Evolutionary conservation across 2,329 filamentous ascomycete genomes (phyloP), one percentile per base, ranked within the genome.

Genomic region (Cladosporium sphaerospermum): DNA sequence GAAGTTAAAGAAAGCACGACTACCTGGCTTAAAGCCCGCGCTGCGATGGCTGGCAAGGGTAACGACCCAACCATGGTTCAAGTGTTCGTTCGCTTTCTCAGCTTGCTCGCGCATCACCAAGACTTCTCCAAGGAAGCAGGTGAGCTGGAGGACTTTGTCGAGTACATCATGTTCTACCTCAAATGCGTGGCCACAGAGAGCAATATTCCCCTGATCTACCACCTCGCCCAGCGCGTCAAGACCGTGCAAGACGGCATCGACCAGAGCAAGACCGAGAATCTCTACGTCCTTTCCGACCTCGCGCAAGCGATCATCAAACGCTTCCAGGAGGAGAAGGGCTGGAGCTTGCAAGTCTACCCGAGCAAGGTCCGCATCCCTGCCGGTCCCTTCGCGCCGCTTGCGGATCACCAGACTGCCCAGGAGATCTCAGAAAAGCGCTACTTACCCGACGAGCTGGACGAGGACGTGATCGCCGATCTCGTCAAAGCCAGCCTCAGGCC

Each of bases 221-320:
- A 93, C 68, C 88, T 96, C 57, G 90, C 90, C 10, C 91, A 97
- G 70, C 84, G 90, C 9, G 85, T 96, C 52, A 99, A 99, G 75
- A 88, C 92, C 69, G 88, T 91, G 9, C 80, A 82, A 40, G 93
- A 99, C 67, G 87, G 82, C 10, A 82, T 97, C 56, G 78, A 80
- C 19, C 79, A 82, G 0, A 73, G 78, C 1, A 76, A 79, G 55
- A 88, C 85, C 61, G 83, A 90, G 54, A 83, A 84, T 57, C 77
- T 99, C 1, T 95, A 96, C 67, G 83, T 91, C 5, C 73, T 99
- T 36, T 91, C 89, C 48, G 93, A 99, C 69, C 79, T 99, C 9
- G 83, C 91, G 0, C 88, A 93, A 69, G 81, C 84, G 3, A 79
- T 92, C 10, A 86, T 96, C 55, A 82, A 89, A 45, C 85, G 86